Evolutionary conservation across 768 basidiomycete genomes (phyloP).

Genomic region (Rhodotorula graminis): DNA sequence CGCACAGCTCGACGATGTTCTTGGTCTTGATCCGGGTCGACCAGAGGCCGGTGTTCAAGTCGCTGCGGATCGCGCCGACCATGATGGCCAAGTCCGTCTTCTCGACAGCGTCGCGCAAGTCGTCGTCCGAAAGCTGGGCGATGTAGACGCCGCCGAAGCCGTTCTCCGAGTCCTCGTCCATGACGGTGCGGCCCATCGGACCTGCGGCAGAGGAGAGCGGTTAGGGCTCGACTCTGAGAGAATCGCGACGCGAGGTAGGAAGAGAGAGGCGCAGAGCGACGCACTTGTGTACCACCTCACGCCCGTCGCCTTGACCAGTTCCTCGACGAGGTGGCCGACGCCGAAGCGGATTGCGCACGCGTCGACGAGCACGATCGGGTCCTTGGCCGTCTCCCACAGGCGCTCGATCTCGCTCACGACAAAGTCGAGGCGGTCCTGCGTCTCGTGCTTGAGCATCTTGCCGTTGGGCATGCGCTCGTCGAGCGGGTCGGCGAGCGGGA

Average conservation of each 20-base stretch:
- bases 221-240: too few relatives aligned
- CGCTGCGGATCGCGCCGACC: constrained; percentile 50
- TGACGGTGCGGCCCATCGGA: constrained; percentile 58
- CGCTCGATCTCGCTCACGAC: constrained; percentile 69
- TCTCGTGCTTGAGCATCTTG: constrained; percentile 16
- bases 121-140: constrained; percentile 64
- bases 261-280: background rate
- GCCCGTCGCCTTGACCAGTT: constrained; percentile 61
- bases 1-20: constrained; percentile 37
- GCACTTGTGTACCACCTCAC: constrained; percentile 46
- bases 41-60: constrained; percentile 86
- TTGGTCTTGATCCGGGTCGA: constrained; percentile 47
- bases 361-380: constrained; percentile 66
- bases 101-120: constrained; percentile 67
- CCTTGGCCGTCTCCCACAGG: constrained; percentile 58
- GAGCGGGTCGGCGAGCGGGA: constrained; percentile 1
- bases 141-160: constrained; percentile 71
- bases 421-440: constrained; percentile 53
- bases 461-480: constrained; percentile 32
- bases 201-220: background rate
- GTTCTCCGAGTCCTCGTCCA: constrained; percentile 64
- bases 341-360: constrained; percentile 73
- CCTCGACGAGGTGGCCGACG: constrained; percentile 59
- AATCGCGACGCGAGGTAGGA: too few relatives aligned
- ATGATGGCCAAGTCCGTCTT: constrained; percentile 68